Evolutionary conservation across 2,329 filamentous ascomycete genomes (phyloP).

Genomic region (Aspergillus texensis): DNA sequence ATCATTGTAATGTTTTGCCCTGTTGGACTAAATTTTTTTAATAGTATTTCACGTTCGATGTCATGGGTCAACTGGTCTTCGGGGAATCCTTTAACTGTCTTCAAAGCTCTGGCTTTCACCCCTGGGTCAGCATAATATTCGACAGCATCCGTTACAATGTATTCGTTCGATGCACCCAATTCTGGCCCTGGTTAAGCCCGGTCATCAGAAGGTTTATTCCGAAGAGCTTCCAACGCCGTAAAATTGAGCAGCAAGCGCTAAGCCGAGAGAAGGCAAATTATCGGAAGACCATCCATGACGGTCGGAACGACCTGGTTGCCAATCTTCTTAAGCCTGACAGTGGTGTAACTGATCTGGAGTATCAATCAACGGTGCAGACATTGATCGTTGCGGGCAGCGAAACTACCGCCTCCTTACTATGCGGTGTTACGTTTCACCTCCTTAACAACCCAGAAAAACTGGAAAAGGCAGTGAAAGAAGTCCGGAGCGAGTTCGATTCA

Average conservation of each 20-base stretch:
- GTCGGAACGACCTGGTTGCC: slow-evolving; percentile 2
- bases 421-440: slow-evolving; percentile 6
- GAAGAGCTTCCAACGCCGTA: slow-evolving; percentile 1
- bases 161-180: slow-evolving; percentile 7
- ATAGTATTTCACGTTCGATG: slow-evolving; percentile 43
- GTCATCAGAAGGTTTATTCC: slow-evolving; percentile 2
- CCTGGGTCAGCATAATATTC: slow-evolving; percentile 44
- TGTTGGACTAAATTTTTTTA: not conserved
- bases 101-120: slow-evolving; percentile 38
- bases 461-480: slow-evolving; percentile 1
- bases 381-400: slow-evolving; percentile 12
- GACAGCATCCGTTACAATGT: slow-evolving; percentile 25
- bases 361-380: slow-evolving; percentile 7
- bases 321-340: slow-evolving; percentile 5
- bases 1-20: not conserved
- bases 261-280: not conserved
- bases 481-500: slow-evolving; percentile 2
- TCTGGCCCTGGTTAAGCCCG: slow-evolving; percentile 10
- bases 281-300: slow-evolving; percentile 7
- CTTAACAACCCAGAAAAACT: slow-evolving; percentile 3
- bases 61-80: slow-evolving; percentile 44
- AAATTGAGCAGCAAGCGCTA: slow-evolving; percentile 2
- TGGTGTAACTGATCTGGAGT: slow-evolving; percentile 4
- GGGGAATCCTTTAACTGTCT: slow-evolving; percentile 45
- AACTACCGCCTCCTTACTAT: slow-evolving; percentile 8